A percentile compares a stretch with the other conserved stretches of the same genome.
These are phyloP conservation scores for Fusarium bactridioides DNA, from an alignment of 2,329 filamentous ascomycete genomes.

Conservation along the genomic window DNA sequence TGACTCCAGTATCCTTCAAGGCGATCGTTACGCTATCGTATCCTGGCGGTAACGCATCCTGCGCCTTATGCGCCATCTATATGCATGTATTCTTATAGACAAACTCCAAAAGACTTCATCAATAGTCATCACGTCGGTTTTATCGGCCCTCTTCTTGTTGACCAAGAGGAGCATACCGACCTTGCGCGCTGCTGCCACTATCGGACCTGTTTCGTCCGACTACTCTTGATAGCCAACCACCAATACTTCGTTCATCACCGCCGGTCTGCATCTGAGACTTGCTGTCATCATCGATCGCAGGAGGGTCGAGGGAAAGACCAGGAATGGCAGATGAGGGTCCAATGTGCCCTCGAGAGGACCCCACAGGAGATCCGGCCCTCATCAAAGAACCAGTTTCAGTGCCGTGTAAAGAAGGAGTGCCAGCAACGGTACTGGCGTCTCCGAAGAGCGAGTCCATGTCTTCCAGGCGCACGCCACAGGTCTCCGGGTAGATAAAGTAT, in stretches of 20 bases:
- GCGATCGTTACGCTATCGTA: constrained; percentile 15
- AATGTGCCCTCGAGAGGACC: constrained; percentile 71
- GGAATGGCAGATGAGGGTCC: constrained; percentile 76
- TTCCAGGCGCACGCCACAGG: constrained; percentile 91
- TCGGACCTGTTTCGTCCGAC: constrained; percentile 51
- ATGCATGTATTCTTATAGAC: constrained; percentile 47
- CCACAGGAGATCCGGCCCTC: constrained; percentile 74
- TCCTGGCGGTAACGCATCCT: constrained; percentile 28
- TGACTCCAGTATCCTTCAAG: constrained; percentile 17
- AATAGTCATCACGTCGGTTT: constrained; percentile 38
- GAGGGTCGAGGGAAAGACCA: constrained; percentile 82
- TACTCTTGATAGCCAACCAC: constrained; percentile 59
- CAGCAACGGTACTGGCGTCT: constrained; percentile 83
- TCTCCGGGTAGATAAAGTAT: constrained; percentile 97
- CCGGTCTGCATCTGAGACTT: constrained; percentile 52
- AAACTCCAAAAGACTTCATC: constrained; percentile 35
- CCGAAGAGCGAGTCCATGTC: constrained; percentile 97
- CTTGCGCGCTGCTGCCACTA: constrained; percentile 50
- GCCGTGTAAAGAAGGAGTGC: constrained; percentile 77
- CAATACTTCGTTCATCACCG: constrained; percentile 53
- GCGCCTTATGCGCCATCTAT: constrained; percentile 47
- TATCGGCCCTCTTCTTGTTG: constrained; percentile 52
- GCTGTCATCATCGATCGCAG: constrained; percentile 63
- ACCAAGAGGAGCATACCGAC: constrained; percentile 53
- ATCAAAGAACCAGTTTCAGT: constrained; percentile 86